Conservation (phyloP, 768 basidiomycete species). For the Suillus subluteus region DNA sequence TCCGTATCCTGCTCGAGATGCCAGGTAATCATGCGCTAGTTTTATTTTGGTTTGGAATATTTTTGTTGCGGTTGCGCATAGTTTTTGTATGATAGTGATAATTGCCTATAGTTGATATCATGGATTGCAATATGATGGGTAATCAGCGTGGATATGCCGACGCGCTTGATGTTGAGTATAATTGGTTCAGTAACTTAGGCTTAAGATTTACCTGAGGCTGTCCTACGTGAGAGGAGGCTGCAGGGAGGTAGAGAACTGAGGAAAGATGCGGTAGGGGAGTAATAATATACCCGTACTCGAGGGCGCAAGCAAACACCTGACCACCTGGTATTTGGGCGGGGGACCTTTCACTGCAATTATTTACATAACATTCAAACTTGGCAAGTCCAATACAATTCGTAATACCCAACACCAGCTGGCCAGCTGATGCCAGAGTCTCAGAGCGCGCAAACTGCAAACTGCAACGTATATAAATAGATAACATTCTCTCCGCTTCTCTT, state of each 20-base stretch:
- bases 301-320: neutral
- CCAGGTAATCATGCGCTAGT: neutral
- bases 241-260: neutral
- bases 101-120: neutral
- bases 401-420: no score
- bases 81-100: constrained; percentile 1
- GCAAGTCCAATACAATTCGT: no score
- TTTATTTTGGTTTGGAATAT: neutral
- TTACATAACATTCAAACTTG: no score
- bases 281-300: neutral
- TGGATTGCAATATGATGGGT: no score
- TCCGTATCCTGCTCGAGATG: neutral
- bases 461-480: no score
- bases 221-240: neutral
- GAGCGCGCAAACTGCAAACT: no score
- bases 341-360: no score
- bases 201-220: neutral
- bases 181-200: neutral
- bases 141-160: no score
- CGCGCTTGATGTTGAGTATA: neutral
- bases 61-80: neutral
- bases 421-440: no score
- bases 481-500: no score
- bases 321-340: no score
- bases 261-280: neutral